Conservation (phyloP, 2,329 filamentous ascomycete species). For the Colletotrichum sp. region DNA sequence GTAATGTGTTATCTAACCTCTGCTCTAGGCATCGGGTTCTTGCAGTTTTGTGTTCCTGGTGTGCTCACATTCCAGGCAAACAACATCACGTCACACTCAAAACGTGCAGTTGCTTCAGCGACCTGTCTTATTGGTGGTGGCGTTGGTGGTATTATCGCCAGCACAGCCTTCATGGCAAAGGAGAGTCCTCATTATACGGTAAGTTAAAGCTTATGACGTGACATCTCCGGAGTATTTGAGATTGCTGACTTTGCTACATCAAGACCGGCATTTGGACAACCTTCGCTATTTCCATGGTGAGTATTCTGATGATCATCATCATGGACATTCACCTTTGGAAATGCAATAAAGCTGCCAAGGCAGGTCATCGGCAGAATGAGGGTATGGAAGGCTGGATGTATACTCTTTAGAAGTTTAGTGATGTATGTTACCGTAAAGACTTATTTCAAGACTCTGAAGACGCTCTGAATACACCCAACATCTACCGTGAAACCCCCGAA, state of each 20-base stretch:
- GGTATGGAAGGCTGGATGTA: conserved; percentile 16
- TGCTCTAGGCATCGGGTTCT: conserved; percentile 26
- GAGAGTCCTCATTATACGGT: conserved; percentile 26
- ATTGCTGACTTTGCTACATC: not conserved
- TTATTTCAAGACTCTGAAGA: not conserved
- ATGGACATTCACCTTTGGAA: conserved; percentile 19
- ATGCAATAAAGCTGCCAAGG: conserved; percentile 12
- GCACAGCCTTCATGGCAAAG: conserved; percentile 24
- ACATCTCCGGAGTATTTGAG: not conserved
- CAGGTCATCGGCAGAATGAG: not conserved
- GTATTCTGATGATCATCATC: conserved; percentile 5
- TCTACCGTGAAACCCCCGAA: not conserved
- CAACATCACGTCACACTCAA: conserved; percentile 33
- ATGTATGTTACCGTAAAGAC: not conserved
- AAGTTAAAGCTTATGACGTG: fast-evolving
- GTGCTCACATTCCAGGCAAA: conserved; percentile 35
- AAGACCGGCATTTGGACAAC: conserved; percentile 19
- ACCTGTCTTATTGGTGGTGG: conserved; percentile 32
- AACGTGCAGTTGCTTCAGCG: conserved; percentile 31
- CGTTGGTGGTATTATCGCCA: conserved; percentile 27
- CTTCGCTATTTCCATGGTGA: conserved; percentile 13
- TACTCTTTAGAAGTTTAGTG: not conserved
- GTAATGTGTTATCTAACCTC: too few species aligned
- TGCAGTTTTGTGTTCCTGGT: conserved; percentile 32
- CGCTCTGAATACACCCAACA: not conserved